Evolutionary conservation across 495 filamentous ascomycete genomes (phyloP).

Genomic region (Penicillium dipodomyicola): DNA sequence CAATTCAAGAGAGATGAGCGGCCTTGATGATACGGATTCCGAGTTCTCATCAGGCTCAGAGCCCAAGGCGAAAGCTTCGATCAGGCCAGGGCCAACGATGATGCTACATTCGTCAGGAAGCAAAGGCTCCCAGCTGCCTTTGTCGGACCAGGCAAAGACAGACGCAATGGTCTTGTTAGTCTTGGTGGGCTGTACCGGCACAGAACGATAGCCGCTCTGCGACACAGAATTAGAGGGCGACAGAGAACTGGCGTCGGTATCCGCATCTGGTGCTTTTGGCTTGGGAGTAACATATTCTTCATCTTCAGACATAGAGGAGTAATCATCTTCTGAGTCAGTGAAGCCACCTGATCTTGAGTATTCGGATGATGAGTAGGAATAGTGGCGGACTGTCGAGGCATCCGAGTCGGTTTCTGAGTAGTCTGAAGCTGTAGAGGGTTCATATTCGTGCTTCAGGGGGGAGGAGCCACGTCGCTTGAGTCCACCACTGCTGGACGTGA

Average conservation of each 20-base stretch:
- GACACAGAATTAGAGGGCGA: conserved; percentile 76
- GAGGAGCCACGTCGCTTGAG: conserved; percentile 78
- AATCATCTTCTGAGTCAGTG: conserved; percentile 52
- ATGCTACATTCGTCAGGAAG: conserved; percentile 75
- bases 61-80: conserved; percentile 74
- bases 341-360: conserved; percentile 40
- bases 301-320: conserved; percentile 50
- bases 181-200: conserved; percentile 55
- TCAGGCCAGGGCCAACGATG: conserved; percentile 74
- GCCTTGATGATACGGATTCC: conserved; percentile 45
- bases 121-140: conserved; percentile 77
- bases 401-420: conserved; percentile 49
- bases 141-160: conserved; percentile 82
- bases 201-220: conserved; percentile 58
- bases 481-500: conserved; percentile 39
- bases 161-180: conserved; percentile 67
- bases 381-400: conserved; percentile 50
- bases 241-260: conserved; percentile 52
- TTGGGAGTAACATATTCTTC: conserved; percentile 38
- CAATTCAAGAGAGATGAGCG: conserved; percentile 76
- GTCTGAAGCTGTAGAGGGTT: conserved; percentile 78
- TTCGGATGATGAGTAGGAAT: conserved; percentile 47
- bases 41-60: conserved; percentile 32
- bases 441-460: conserved; percentile 96
- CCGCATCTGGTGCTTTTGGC: conserved; percentile 26